Evolutionary conservation across 2,329 filamentous ascomycete species (phyloP), one percentile per base, ranked within the genome.

Genomic region (Elsinoe perseae): DNA sequence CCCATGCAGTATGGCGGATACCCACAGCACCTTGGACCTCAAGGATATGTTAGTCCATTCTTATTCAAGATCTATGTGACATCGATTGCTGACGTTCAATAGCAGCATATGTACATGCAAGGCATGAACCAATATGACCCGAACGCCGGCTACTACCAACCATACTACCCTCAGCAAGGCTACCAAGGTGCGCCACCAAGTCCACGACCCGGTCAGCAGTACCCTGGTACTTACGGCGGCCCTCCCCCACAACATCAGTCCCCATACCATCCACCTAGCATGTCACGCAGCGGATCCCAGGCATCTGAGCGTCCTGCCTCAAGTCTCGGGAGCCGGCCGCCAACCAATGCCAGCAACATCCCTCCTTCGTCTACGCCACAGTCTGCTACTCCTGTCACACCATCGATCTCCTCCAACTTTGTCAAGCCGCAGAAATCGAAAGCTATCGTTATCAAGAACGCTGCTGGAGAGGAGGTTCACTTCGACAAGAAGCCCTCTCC

Each of bases 271-370:
- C 79, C 84, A 60, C 74, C 81, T 57, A 74, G 75, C 38, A 91
- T 95, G 86, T 93, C 91, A 1, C 85, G 91, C 64, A 90, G 83
- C 59, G 82, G 86, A 1, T 95, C 89, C 1, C 87, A 93, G 70
- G 80, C 86, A 56, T 87, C 87, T 72, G 64, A 79, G 72, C 76
- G 81, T 60, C 81, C 82, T 16, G 71, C 75, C 8, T 83, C 82
- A 38, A 82, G 79, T 63, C 70, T 83, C 28, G 78, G 79, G 44
- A 44, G 44, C 21, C 80, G 87, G 76, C 70, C 83, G 68, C 73
- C 65, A 23, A 56, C 53, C 8, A 56, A 23, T 25, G 40, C 53
- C 3, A 44, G 53, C 18, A 44, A 44, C n/a, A 25, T 27, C 9
- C 62, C 64, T n/a, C 60, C 62, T 16, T 43, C 57, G 50, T 20